phyloP scores from a whole-genome alignment of 768 basidiomycete species.

The Macrolepiota dolichaula region DNA sequence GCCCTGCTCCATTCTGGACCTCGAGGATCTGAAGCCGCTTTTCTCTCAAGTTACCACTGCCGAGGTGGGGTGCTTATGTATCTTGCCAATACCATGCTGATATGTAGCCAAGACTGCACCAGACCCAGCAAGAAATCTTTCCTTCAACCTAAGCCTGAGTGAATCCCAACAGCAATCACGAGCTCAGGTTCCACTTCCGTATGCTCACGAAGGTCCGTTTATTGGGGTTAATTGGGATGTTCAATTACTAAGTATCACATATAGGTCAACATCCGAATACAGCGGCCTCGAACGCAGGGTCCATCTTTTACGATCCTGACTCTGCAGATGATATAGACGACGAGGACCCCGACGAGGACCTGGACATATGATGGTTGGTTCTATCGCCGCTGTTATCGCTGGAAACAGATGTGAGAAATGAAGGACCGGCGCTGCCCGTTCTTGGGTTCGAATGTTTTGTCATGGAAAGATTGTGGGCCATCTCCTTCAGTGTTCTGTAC shows the following conservation, averaged over 20 bases:
- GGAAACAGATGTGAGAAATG: background rate
- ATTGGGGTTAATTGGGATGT: background rate
- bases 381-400: background rate
- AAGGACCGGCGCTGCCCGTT: slow-evolving; percentile 1
- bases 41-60: slow-evolving; percentile 33
- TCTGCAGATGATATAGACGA: slow-evolving; percentile 94
- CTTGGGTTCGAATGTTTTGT: background rate
- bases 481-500: background rate
- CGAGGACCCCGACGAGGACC: slow-evolving; percentile 93
- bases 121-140: slow-evolving; percentile 66
- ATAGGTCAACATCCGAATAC: slow-evolving; percentile 32
- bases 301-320: slow-evolving; percentile 88
- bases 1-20: slow-evolving; percentile 44
- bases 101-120: slow-evolving; percentile 20
- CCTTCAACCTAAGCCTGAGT: slow-evolving; percentile 88
- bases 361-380: slow-evolving; percentile 59
- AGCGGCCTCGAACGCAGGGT: slow-evolving; percentile 25
- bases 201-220: slow-evolving; percentile 76
- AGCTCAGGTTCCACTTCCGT: slow-evolving; percentile 84
- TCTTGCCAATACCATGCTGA: background rate
- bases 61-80: slow-evolving; percentile 23
- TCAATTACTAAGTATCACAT: background rate
- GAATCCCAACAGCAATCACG: slow-evolving; percentile 76
- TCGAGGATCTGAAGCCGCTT: slow-evolving; percentile 50
- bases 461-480: background rate